Evolutionary conservation across 2,329 filamentous ascomycete species (phyloP).

Genomic region (Alternaria metachromatica): DNA sequence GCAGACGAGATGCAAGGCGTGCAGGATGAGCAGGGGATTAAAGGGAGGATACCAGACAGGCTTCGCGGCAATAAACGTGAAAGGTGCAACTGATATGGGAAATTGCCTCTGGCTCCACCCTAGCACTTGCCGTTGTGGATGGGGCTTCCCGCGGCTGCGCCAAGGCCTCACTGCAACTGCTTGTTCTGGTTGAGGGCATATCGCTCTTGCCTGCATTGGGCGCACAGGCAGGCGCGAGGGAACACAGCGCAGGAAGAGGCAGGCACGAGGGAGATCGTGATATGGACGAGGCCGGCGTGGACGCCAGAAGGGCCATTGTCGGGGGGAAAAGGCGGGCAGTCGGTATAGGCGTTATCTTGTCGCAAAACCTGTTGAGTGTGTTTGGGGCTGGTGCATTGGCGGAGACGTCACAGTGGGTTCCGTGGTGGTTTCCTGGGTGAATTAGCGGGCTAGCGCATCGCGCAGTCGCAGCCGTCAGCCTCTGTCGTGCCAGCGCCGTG

Average conservation of each 20-base stretch:
- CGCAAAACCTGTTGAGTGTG: constrained; percentile 17
- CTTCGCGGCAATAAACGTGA: neutral
- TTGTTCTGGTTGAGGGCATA: constrained; percentile 5
- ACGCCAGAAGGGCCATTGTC: neutral
- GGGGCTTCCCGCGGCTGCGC: constrained; percentile 9
- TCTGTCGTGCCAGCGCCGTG: constrained; percentile 20
- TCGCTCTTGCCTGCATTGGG: neutral
- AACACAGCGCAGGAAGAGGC: constrained; percentile 3
- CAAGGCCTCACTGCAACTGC: constrained; percentile 7
- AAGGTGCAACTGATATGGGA: constrained; percentile 5
- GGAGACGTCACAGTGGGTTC: constrained; percentile 19
- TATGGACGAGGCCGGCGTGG: neutral
- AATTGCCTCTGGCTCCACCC: neutral
- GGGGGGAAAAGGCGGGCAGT: neutral
- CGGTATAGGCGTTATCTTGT: neutral
- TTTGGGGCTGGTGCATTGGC: constrained; percentile 10
- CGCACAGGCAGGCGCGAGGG: neutral
- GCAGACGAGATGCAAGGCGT: neutral
- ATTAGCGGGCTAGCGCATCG: constrained; percentile 10
- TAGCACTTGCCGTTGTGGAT: neutral
- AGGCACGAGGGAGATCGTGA: neutral
- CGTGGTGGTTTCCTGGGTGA: constrained; percentile 12
- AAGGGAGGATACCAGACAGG: neutral
- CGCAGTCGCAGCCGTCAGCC: constrained; percentile 16
- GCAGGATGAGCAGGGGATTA: neutral